Percentiles rank a stretch among this genome's conserved stretches.
Conservation (phyloP, 108 stramenopile species). For the Discostella pseudostelligera region DNA sequence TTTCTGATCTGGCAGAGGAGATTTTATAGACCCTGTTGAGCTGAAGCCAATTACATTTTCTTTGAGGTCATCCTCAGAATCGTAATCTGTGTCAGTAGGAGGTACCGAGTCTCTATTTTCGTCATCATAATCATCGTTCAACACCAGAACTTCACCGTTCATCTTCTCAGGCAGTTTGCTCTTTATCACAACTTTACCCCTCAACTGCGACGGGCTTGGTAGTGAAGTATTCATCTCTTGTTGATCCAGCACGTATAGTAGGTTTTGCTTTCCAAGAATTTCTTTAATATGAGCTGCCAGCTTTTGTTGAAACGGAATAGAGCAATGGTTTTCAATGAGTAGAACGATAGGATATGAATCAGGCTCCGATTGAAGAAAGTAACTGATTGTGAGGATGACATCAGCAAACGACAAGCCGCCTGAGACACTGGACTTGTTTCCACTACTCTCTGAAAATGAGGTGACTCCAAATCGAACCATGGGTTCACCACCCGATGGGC, state of each 20-base stretch:
- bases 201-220: conserved; percentile 72
- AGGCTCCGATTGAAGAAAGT: conserved; percentile 53
- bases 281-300: conserved; percentile 66
- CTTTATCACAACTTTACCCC: conserved; percentile 81
- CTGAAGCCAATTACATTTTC: conserved; percentile 65
- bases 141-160: conserved; percentile 42
- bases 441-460: conserved; percentile 20
- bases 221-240: conserved; percentile 29
- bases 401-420: conserved; percentile 33
- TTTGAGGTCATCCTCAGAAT: conserved; percentile 53
- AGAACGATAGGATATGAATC: conserved; percentile 87
- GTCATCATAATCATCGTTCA: conserved; percentile 83
- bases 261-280: conserved; percentile 48
- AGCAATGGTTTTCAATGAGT: conserved; percentile 94
- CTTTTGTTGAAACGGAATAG: conserved; percentile 63
- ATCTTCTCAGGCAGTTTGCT: conserved; percentile 61
- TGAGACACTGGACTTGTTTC: conserved; percentile 6
- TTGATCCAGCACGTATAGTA: conserved; percentile 45
- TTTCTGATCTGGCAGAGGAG: conserved; percentile 7
- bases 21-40: conserved; percentile 57
- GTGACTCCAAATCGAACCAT: conserved; percentile 27
- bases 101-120: conserved; percentile 48
- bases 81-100: conserved; percentile 38
- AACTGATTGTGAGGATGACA: conserved; percentile 51
- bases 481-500: conserved; percentile 43